Evolutionary conservation across 257 asterid genomes (phyloP).

Genomic region (Nicotiana benthamiana): DNA sequence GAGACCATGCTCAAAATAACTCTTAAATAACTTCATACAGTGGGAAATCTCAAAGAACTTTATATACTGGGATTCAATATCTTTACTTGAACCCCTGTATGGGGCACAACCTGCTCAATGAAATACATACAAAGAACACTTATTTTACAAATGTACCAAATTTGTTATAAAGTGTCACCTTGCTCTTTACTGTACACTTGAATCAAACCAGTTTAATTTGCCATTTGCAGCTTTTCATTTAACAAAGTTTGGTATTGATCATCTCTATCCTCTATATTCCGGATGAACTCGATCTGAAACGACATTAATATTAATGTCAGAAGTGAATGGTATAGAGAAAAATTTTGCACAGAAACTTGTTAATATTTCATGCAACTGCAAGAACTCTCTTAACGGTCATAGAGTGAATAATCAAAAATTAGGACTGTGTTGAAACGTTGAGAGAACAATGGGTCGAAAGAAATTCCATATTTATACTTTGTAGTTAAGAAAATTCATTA

Average conservation of each 20-base stretch:
- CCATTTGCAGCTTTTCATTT: constrained; percentile 62
- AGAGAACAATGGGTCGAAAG: not conserved
- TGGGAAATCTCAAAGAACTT: not conserved
- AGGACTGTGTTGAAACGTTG: not conserved
- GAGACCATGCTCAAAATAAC: not conserved
- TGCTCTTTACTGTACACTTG: constrained; percentile 26
- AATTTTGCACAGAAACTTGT: not conserved
- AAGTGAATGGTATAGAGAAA: not conserved
- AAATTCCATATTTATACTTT: not conserved
- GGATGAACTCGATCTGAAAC: constrained; percentile 54
- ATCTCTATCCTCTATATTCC: constrained; percentile 61
- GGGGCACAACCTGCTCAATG: not conserved
- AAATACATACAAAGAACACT: not conserved
- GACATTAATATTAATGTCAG: not conserved
- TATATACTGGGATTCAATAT: not conserved
- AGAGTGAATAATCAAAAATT: not conserved
- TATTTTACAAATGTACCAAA: not conserved
- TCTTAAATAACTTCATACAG: no score
- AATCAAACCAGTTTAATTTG: constrained; percentile 30
- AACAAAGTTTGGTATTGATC: constrained; percentile 52
- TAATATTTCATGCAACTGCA: not conserved
- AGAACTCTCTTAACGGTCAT: not conserved
- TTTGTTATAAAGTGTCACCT: not conserved
- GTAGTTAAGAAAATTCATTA: not conserved
- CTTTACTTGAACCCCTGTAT: not conserved